Evolutionary conservation across 495 filamentous ascomycete species (phyloP).

Genomic region (Chaetomium fimeti): DNA sequence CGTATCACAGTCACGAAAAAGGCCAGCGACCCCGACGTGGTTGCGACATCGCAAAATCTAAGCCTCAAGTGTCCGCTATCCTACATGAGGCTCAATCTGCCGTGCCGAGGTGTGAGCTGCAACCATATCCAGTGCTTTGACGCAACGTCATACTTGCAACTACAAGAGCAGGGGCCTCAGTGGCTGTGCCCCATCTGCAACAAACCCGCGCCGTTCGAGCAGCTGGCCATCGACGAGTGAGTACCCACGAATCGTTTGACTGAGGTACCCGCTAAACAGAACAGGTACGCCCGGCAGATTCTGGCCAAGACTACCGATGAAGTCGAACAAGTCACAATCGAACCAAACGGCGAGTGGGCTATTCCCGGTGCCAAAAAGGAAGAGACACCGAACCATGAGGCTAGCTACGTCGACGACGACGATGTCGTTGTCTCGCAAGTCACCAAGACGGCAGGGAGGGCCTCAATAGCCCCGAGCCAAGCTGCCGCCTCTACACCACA

Average conservation of each 20-base stretch:
- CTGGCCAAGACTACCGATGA: slow-evolving; percentile 64
- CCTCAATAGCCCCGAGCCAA: slow-evolving; percentile 22
- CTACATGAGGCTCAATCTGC: slow-evolving; percentile 73
- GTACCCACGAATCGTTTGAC: slow-evolving; percentile 24
- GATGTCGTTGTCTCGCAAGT: slow-evolving; percentile 68
- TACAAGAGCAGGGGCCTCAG: slow-evolving; percentile 93
- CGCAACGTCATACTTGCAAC: slow-evolving; percentile 83
- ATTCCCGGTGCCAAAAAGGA: slow-evolving; percentile 39
- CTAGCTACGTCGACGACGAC: slow-evolving; percentile 55
- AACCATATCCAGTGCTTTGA: slow-evolving; percentile 95
- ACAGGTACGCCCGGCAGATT: slow-evolving; percentile 86
- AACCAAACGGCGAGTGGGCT: slow-evolving; percentile 83
- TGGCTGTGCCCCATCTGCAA: slow-evolving; percentile 94
- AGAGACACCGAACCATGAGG: slow-evolving; percentile 19
- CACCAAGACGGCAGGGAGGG: slow-evolving; percentile 24
- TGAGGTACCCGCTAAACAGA: background rate
- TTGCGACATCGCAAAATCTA: slow-evolving; percentile 80
- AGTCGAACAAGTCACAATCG: slow-evolving; percentile 82
- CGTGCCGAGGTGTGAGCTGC: slow-evolving; percentile 76
- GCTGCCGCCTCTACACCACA: slow-evolving; percentile 17
- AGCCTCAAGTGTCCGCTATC: slow-evolving; percentile 91
- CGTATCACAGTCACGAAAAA: slow-evolving; percentile 65
- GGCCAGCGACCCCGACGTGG: slow-evolving; percentile 82
- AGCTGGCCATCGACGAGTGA: slow-evolving; percentile 82
- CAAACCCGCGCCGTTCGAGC: slow-evolving; percentile 76